Base-by-base conservation (phyloP, 306 rosid species). In the Sindora glabra region DNA sequence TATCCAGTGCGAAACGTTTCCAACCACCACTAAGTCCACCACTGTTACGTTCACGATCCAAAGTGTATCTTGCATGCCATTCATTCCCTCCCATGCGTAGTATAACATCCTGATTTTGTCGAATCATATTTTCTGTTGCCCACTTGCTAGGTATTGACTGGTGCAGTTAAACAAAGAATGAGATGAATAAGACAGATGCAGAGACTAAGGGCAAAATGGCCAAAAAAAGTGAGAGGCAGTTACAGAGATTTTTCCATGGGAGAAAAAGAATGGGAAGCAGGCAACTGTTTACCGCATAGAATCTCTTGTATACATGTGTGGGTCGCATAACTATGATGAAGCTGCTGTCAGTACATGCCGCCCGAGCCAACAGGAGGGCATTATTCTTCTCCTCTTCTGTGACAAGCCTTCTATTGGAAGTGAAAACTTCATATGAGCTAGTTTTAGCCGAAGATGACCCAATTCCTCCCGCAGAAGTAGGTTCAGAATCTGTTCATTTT, bases 11-110 rank as follows among this genome's bases (percentile, higher is more conserved):
- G 62, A 84, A 87, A 49, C 56, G 62, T 39, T 79, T 84, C 92
- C 96, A 88, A 17, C 96, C 92, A 33, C 81, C 73, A 11, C 77
- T 33, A 21, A 87, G 66, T 16, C 87, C 96, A 26, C 92, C 81
- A 3, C 11, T 67, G 3, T 22, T 37, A 11, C 89, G 85, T 24
- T 2, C 12, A 16, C 4, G 18, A 22, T 64, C 55, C 22, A 2
- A 77, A 65, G 37, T 64, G 64, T 70, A 84, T 65, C 40, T 79
- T 17, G 77, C 59, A 25, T 17, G 39, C 87, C 92, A 87, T 48
- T 65, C 78, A 4, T 24, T 48, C 44, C 23, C 48, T 4, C 69
- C 85, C 22, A 24, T 3, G 9, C 89, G 83, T 14, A 87, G 45
- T 62, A 69, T 61, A 19, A 84, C 40, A 11, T 84, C 83, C 73